Evolutionary conservation across 2,329 filamentous ascomycete species (phyloP).

Genomic region (Paraphaeosphaeria sporulosa): DNA sequence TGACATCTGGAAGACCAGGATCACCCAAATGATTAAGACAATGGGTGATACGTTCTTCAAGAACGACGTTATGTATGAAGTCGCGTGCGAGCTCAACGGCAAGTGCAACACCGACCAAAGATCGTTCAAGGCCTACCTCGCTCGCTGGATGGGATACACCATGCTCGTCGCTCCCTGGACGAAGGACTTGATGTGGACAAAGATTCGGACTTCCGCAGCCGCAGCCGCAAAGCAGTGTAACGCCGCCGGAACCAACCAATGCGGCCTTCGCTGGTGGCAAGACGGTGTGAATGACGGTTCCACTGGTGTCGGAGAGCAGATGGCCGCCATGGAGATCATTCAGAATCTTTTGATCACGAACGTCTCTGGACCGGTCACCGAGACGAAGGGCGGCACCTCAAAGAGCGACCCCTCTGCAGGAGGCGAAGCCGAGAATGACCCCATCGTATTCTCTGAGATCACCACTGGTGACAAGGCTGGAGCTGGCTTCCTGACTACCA

Average conservation of each 20-base stretch:
- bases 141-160: conserved; percentile 54
- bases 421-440: conserved; percentile 35
- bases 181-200: conserved; percentile 55
- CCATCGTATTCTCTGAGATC: conserved; percentile 48
- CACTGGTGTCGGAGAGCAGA: conserved; percentile 65
- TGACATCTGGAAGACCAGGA: conserved; percentile 40
- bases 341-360: conserved; percentile 52
- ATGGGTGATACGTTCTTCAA: conserved; percentile 53
- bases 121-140: conserved; percentile 56
- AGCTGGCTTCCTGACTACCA: conserved; percentile 69
- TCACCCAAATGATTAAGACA: conserved; percentile 45
- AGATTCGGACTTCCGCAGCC: conserved; percentile 61
- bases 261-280: conserved; percentile 56
- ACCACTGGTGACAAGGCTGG: conserved; percentile 72
- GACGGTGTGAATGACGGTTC: conserved; percentile 55
- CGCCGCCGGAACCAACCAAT: conserved; percentile 56
- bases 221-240: conserved; percentile 64
- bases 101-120: conserved; percentile 59
- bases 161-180: conserved; percentile 51
- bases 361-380: conserved; percentile 51
- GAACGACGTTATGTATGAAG: conserved; percentile 56
- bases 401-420: conserved; percentile 56
- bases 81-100: conserved; percentile 55
- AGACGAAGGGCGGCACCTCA: conserved; percentile 61
- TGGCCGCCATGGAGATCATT: conserved; percentile 65